These are phyloP conservation scores for Podospora tetraspora DNA, from an alignment of 495 filamentous ascomycete genomes.

Conservation along the genomic window DNA sequence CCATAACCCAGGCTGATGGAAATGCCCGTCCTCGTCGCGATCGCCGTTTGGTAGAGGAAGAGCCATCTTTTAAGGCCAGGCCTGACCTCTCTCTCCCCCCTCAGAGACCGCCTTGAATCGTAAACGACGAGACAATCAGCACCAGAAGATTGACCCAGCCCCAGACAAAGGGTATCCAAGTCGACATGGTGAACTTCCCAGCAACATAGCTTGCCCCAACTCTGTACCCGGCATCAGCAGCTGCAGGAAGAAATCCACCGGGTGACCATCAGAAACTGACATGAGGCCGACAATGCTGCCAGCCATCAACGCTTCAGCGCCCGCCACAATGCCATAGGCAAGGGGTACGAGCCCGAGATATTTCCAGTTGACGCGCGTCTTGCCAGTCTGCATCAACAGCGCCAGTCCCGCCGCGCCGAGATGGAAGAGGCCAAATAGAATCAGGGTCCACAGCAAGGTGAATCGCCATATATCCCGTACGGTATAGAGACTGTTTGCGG, in stretches of 20 bases:
- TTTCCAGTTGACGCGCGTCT: slow-evolving; percentile 57
- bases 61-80: too few species aligned
- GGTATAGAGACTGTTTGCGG: slow-evolving; percentile 68
- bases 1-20: not conserved
- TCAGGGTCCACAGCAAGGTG: slow-evolving; percentile 83
- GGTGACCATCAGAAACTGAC: slow-evolving; percentile 52
- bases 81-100: too few species aligned
- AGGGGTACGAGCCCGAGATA: slow-evolving; percentile 72
- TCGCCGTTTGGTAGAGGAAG: not conserved
- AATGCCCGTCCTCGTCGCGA: not conserved
- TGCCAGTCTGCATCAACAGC: slow-evolving; percentile 61
- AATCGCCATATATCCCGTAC: slow-evolving; percentile 82
- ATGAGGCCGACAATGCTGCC: slow-evolving; percentile 85
- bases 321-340: slow-evolving; percentile 67
- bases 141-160: slow-evolving; percentile 83
- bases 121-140: slow-evolving; percentile 88
- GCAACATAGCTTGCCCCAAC: slow-evolving; percentile 83
- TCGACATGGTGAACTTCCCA: slow-evolving; percentile 89
- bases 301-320: slow-evolving; percentile 75
- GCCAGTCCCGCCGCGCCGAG: slow-evolving; percentile 66
- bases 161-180: slow-evolving; percentile 96
- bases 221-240: slow-evolving; percentile 43
- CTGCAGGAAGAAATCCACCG: not conserved
- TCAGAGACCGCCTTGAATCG: slow-evolving; percentile 84
- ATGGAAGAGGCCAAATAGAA: slow-evolving; percentile 63